These are phyloP conservation scores for Ambrosia trifida DNA, from an alignment of 129 eudicot genomes.

Conservation along the genomic window DNA sequence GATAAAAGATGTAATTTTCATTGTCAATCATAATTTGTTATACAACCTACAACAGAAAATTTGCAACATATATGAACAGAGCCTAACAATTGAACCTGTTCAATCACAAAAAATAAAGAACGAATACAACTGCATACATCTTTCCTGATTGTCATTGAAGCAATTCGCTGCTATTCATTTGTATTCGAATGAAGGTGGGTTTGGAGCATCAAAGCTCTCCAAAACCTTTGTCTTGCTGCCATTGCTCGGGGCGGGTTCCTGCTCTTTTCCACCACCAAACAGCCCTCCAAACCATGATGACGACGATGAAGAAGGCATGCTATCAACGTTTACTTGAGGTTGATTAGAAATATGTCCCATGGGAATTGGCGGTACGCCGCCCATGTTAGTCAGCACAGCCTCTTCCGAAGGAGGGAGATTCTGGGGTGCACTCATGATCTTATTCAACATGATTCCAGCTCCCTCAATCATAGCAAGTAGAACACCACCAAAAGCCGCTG, in stretches of 20 bases:
- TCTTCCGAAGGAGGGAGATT: slow-evolving; percentile 65
- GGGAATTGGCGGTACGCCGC: slow-evolving; percentile 55
- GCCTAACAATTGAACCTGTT: slow-evolving; percentile 13
- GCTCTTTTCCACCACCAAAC: slow-evolving; percentile 76
- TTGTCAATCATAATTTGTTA: neutral
- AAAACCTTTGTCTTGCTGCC: slow-evolving; percentile 75
- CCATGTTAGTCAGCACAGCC: slow-evolving; percentile 46
- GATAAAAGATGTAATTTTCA: neutral
- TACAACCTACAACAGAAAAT: slow-evolving; percentile 6
- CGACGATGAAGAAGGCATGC: slow-evolving; percentile 35
- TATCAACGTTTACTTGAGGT: slow-evolving; percentile 38
- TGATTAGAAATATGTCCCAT: slow-evolving; percentile 61
- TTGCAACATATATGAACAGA: slow-evolving; percentile 11
- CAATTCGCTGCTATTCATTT: slow-evolving; percentile 36
- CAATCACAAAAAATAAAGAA: neutral
- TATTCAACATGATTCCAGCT: slow-evolving; percentile 87
- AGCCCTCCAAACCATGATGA: slow-evolving; percentile 81
- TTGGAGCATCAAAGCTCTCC: slow-evolving; percentile 92
- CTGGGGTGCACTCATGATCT: slow-evolving; percentile 72
- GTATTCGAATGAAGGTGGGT: slow-evolving; percentile 81
- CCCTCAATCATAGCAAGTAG: slow-evolving; percentile 87
- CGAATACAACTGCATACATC: neutral
- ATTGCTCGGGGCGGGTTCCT: slow-evolving; percentile 46
- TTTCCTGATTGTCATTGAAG: neutral
- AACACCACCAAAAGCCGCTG: slow-evolving; percentile 80